A percentile compares a stretch with the other conserved stretches of the same genome.
These are phyloP conservation scores for Podaxis sp. DNA, from an alignment of 768 basidiomycete species.

Conservation along the genomic window DNA sequence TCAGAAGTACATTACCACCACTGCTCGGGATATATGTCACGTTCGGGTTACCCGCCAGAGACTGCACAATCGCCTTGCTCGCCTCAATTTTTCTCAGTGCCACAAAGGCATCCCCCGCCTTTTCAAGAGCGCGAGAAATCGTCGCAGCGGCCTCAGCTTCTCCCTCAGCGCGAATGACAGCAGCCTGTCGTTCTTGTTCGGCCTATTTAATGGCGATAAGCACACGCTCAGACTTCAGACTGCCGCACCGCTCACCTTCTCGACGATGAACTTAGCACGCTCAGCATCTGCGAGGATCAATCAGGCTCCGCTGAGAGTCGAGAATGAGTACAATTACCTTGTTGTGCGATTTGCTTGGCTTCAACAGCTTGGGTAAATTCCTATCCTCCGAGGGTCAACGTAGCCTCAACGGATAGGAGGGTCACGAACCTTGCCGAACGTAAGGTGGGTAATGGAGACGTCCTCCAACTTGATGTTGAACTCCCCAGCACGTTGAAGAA, in stretches of 20 bases:
- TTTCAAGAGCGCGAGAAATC: slow-evolving; percentile 87
- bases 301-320: slow-evolving; percentile 8
- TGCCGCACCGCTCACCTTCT: slow-evolving; percentile 62
- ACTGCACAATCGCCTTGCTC: slow-evolving; percentile 93
- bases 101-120: slow-evolving; percentile 95
- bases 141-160: slow-evolving; percentile 97
- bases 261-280: slow-evolving; percentile 98
- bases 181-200: slow-evolving; percentile 98
- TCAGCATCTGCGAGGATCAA: slow-evolving; percentile 73
- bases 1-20: slow-evolving; percentile 77
- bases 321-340: slow-evolving; percentile 53
- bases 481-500: slow-evolving; percentile 91
- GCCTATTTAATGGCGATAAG: slow-evolving; percentile 52
- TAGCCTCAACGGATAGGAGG: slow-evolving; percentile 4
- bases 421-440: slow-evolving; percentile 74
- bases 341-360: slow-evolving; percentile 99
- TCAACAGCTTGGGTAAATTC: slow-evolving; percentile 99
- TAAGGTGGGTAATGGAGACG: slow-evolving; percentile 92
- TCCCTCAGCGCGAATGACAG: slow-evolving; percentile 96
- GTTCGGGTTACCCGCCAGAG: slow-evolving; percentile 74
- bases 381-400: slow-evolving; percentile 34
- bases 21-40: slow-evolving; percentile 88
- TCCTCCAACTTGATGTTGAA: slow-evolving; percentile 96
- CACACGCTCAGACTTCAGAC: neutral
- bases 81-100: slow-evolving; percentile 96